phyloP scores from a whole-genome alignment of 2,329 filamentous ascomycete genomes.

The Didymellaceae sp. region DNA sequence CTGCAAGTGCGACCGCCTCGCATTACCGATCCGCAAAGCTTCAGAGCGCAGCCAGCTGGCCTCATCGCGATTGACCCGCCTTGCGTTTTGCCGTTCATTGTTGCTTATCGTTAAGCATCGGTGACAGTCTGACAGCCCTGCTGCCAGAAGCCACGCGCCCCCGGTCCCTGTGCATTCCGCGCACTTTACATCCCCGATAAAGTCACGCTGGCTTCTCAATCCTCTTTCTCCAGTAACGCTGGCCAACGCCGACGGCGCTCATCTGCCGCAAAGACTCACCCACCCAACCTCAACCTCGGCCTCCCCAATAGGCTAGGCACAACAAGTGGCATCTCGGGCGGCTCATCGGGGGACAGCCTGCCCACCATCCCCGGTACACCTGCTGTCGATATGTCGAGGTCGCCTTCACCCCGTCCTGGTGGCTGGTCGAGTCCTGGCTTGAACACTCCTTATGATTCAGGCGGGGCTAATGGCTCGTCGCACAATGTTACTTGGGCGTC shows the following conservation, averaged over 20 bases:
- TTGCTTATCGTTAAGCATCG: conserved; percentile 17
- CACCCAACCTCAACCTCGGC: conserved; percentile 36
- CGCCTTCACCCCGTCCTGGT: conserved; percentile 83
- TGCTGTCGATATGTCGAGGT: conserved; percentile 74
- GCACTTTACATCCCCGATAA: conserved; percentile 31
- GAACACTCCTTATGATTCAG: conserved; percentile 67
- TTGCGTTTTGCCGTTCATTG: conserved; percentile 26
- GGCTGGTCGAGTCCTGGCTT: conserved; percentile 88
- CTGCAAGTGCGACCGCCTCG: conserved; percentile 30
- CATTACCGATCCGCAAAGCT: conserved; percentile 24
- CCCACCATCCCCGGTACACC: conserved; percentile 49
- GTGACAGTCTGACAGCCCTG: conserved; percentile 10
- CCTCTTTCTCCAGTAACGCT: conserved; percentile 45
- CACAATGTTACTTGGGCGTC: conserved; percentile 78
- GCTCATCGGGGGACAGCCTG: conserved; percentile 42
- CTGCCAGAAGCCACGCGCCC: conserved; percentile 22
- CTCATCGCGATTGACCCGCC: conserved; percentile 24
- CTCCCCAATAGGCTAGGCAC: conserved; percentile 41
- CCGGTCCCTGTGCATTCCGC: conserved; percentile 27
- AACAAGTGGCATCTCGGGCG: conserved; percentile 42
- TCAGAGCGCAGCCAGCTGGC: conserved; percentile 37
- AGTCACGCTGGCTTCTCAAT: conserved; percentile 50
- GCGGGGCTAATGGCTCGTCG: conserved; percentile 64
- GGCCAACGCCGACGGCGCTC: conserved; percentile 51
- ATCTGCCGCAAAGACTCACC: conserved; percentile 47